These are phyloP conservation scores for Samsoniella hepiali DNA, from an alignment of 2,329 filamentous ascomycete genomes.

Conservation along the genomic window DNA sequence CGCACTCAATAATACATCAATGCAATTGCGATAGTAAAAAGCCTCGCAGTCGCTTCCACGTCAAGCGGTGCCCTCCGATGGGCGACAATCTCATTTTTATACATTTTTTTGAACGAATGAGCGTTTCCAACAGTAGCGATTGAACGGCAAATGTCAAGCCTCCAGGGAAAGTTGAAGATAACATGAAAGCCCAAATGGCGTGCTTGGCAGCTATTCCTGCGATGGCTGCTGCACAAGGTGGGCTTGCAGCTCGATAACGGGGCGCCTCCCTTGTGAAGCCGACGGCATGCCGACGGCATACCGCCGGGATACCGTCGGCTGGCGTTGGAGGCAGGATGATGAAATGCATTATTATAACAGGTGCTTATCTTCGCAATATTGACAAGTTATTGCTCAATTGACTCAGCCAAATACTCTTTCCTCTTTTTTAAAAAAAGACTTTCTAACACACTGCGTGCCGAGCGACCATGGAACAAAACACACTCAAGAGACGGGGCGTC, in stretches of 20 bases:
- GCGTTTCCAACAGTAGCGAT: not conserved
- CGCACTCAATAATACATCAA: not conserved
- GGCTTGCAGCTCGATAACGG: no score
- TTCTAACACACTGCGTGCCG: not conserved
- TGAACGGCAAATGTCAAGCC: not conserved
- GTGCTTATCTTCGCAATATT: not conserved
- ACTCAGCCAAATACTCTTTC: not conserved
- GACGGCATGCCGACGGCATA: conserved; percentile 22
- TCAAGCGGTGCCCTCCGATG: not conserved
- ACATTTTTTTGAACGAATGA: not conserved
- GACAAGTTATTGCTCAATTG: not conserved
- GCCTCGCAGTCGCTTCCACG: not conserved
- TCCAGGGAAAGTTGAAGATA: conserved; percentile 22
- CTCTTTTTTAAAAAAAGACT: not conserved
- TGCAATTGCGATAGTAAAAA: not conserved
- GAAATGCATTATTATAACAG: not conserved
- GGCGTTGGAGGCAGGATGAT: not conserved
- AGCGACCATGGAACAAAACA: conserved; percentile 28
- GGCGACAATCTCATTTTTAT: not conserved
- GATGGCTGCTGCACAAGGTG: not conserved
- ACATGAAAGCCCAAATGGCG: conserved; percentile 27
- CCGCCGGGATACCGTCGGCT: not conserved
- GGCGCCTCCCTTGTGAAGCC: conserved; percentile 19
- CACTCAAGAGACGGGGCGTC: conserved; percentile 28
- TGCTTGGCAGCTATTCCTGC: conserved; percentile 23